Evolutionary conservation across 106 monocot genomes (phyloP).

Genomic region (Ottelia alismoides): DNA sequence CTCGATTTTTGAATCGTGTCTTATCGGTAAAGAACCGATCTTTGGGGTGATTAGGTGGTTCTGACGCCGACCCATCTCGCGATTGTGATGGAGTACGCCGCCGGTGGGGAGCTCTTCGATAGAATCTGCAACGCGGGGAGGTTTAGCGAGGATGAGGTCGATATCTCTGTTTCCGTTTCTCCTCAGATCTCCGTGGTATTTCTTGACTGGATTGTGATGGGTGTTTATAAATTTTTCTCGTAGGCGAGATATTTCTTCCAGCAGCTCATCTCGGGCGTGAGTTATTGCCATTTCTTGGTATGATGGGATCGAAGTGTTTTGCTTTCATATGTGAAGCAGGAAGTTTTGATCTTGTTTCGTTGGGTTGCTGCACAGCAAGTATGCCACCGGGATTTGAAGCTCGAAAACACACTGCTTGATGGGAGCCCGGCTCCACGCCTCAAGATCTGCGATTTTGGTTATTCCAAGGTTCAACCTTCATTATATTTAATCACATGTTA

Average conservation of each 20-base stretch:
- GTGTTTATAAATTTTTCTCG: background rate
- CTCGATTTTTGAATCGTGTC: background rate
- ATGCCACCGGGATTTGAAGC: slow-evolving; percentile 77
- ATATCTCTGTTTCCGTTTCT: background rate
- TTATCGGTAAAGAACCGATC: background rate
- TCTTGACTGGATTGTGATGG: no score
- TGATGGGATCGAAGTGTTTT: no score
- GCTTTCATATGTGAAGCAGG: no score
- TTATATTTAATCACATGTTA: background rate
- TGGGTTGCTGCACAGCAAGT: slow-evolving; percentile 54
- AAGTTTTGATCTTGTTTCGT: no score
- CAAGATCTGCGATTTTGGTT: slow-evolving; percentile 90
- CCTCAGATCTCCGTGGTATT: background rate
- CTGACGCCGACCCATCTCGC: slow-evolving; percentile 77
- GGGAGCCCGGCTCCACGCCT: slow-evolving; percentile 78
- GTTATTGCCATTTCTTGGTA: slow-evolving; percentile 88
- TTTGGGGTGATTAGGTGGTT: slow-evolving; percentile 38
- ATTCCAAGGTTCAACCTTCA: slow-evolving; percentile 53
- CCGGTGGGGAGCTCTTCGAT: slow-evolving; percentile 94
- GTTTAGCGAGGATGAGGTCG: slow-evolving; percentile 86
- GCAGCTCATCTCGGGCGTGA: slow-evolving; percentile 89
- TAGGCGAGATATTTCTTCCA: slow-evolving; percentile 99
- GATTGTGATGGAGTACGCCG: slow-evolving; percentile 92
- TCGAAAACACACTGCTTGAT: slow-evolving; percentile 88
- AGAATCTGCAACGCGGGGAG: slow-evolving; percentile 74